phyloP scores from a whole-genome alignment of 495 filamentous ascomycete species.

The Penicillium pulvis region DNA sequence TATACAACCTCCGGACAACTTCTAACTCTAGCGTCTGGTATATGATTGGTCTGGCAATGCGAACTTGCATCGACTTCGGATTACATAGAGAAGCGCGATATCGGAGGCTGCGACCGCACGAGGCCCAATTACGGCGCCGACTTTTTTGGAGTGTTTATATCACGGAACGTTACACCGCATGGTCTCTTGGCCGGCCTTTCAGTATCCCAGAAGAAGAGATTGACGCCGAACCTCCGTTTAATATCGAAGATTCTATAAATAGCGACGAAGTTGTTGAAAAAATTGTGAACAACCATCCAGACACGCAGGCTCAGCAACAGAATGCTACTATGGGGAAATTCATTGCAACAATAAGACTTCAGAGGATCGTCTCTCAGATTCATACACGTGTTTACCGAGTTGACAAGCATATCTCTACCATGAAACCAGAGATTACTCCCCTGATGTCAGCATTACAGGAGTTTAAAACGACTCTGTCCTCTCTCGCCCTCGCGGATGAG shows the following conservation, averaged over 20 bases:
- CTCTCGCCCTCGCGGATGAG: constrained; percentile 27
- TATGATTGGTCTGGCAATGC: constrained; percentile 46
- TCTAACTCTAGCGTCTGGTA: constrained; percentile 47
- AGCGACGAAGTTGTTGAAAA: constrained; percentile 13
- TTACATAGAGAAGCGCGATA: constrained; percentile 35
- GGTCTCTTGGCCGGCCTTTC: constrained; percentile 41
- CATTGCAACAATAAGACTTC: constrained; percentile 37
- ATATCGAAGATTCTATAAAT: constrained; percentile 30
- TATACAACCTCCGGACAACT: constrained; percentile 40
- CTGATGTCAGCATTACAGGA: constrained; percentile 34
- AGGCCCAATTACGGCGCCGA: constrained; percentile 34
- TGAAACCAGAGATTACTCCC: constrained; percentile 33
- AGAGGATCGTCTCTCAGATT: constrained; percentile 41
- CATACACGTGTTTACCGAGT: constrained; percentile 44
- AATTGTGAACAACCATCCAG: not conserved
- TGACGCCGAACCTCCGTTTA: constrained; percentile 36
- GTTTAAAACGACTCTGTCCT: constrained; percentile 31
- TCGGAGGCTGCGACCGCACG: constrained; percentile 26
- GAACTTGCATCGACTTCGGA: constrained; percentile 45
- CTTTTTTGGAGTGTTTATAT: constrained; percentile 50
- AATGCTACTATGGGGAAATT: constrained; percentile 23
- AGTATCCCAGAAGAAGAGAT: constrained; percentile 46
- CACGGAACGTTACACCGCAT: constrained; percentile 39
- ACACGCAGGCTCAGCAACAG: not conserved
- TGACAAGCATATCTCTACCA: constrained; percentile 29